Base-by-base conservation (phyloP, 768 basidiomycete species). In the Tephrocybe rancida region DNA sequence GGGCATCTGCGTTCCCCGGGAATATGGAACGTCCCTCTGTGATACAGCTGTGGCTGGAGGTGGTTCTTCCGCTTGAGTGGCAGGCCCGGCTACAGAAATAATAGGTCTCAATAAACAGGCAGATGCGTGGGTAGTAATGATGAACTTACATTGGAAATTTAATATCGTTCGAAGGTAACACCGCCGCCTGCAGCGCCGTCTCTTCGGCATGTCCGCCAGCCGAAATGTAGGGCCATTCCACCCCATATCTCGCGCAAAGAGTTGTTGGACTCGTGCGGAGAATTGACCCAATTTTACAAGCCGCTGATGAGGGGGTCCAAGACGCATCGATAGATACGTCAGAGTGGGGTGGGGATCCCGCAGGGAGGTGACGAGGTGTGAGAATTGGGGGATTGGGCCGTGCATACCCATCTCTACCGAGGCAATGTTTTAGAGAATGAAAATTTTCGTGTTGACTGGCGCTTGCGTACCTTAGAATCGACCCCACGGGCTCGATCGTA, bases 401-500 rank as follows among this genome's bases (percentile, higher is more conserved):
- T 60, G 53, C 80, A 84, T 81, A 4, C 70, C 64, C 81, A 86
- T 81, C 37, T 73, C 76, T 76, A 56, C n/a, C n/a, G n/a, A n/a
- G n/a, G n/a, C n/a, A 0, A 24, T 4, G 21, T 14, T 16, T 41
- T n/a, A n/a, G 5, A 16, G 35, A 8, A 37, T 13, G 35, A 16
- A 16, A 37, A 7, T 37, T 7, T 4, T 13, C 21, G 21, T 58
- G 39, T 70, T 30, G 63, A 76, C 70, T 21, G 78, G 42, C 66
- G 57, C 13, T 4, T 16, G 29, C 45, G 43, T 22, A 74, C 76
- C 73, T 58, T 78, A 74, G 57, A 68, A 72, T 1, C 38, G 41
- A 34, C 67, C 70, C 82, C 80, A 87, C 3, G 83, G 86, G 52
- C 82, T 81, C 27, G 87, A 37, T 9, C 86, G 74, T 41, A 89